Conservation (phyloP, 2,329 filamentous ascomycete genomes). For the Trichoderma simmonsii region DNA sequence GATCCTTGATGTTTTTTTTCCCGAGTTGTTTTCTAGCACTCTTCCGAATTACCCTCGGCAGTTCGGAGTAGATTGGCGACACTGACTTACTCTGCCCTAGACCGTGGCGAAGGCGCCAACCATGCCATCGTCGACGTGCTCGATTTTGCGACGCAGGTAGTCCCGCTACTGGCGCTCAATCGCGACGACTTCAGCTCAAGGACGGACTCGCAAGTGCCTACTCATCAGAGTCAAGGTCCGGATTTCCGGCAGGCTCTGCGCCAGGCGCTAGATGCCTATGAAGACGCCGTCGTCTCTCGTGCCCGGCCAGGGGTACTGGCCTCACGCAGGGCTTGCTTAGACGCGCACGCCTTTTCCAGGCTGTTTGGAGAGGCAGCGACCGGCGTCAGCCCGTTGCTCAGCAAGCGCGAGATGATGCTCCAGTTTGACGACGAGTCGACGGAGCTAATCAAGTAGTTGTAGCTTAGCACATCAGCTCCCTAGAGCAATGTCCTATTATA, state of each 20-base stretch:
- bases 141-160: conserved; percentile 39
- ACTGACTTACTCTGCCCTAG: conserved; percentile 31
- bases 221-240: not conserved
- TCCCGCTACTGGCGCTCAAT: conserved; percentile 22
- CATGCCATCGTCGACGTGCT: conserved; percentile 52
- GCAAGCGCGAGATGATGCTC: conserved; percentile 36
- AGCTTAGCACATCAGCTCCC: not conserved
- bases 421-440: conserved; percentile 29
- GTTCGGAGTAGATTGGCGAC: not conserved
- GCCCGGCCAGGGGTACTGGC: conserved; percentile 46
- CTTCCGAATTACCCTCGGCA: not conserved
- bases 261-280: conserved; percentile 39
- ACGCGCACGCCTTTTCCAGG: conserved; percentile 49
- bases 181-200: conserved; percentile 4
- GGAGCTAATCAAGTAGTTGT: not conserved
- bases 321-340: conserved; percentile 51
- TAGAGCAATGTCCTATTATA: not conserved
- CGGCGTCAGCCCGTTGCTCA: conserved; percentile 36
- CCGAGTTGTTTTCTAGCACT: not conserved
- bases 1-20: not conserved
- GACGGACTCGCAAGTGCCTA: not conserved
- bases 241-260: conserved; percentile 22
- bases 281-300: conserved; percentile 42
- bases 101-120: conserved; percentile 56
- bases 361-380: conserved; percentile 29